Conservation (phyloP, 495 filamentous ascomycete species). For the Cercophora samala region DNA sequence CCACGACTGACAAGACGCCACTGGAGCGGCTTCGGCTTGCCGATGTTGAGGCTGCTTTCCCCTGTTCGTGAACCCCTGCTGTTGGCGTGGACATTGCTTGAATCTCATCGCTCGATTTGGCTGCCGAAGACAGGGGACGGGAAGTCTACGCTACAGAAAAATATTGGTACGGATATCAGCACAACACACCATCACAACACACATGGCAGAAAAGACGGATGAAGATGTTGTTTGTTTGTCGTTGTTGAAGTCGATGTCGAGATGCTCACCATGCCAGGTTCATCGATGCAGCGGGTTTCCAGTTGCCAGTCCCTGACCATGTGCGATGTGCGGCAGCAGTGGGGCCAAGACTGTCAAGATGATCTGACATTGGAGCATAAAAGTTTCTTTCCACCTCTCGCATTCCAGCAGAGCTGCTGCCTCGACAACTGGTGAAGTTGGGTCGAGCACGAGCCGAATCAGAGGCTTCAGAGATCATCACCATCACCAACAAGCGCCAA, state of each 20-base stretch:
- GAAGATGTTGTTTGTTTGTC: background rate
- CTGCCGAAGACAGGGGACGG: background rate
- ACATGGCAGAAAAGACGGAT: background rate
- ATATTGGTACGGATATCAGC: background rate
- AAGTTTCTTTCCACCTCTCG: background rate
- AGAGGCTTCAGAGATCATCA: background rate
- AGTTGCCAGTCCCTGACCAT: background rate
- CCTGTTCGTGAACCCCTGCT: background rate
- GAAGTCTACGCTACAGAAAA: background rate
- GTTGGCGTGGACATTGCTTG: background rate
- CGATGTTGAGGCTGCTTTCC: background rate
- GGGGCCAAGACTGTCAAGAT: background rate
- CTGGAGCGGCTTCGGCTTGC: background rate
- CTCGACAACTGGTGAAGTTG: background rate
- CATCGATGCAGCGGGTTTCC: background rate
- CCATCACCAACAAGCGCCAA: background rate
- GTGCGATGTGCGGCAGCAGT: background rate
- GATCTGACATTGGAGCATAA: background rate
- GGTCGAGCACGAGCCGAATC: background rate
- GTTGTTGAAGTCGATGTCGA: background rate
- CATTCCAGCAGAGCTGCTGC: background rate
- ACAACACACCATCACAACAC: background rate
- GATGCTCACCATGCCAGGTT: background rate
- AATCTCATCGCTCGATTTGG: slow-evolving; percentile 3
- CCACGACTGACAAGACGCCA: background rate